Evolutionary conservation across 306 rosid genomes (phyloP).

Genomic region (Trifolium subterraneum): DNA sequence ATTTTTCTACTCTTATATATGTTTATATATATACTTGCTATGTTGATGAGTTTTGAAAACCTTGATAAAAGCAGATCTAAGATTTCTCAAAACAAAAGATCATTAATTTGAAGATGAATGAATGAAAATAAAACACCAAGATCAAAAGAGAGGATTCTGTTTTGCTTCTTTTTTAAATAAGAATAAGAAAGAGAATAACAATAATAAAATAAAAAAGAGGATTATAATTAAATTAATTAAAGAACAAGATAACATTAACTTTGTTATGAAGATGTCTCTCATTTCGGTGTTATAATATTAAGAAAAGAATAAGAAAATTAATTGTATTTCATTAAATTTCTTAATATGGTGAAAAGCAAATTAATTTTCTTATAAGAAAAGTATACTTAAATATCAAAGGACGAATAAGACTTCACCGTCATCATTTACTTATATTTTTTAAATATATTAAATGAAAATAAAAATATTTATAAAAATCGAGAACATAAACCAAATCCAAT

Average conservation of each 20-base stretch:
- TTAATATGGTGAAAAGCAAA: no score
- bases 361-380: no score
- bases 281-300: no score
- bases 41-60: constrained; percentile 10
- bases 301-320: no score
- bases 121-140: constrained; percentile 30
- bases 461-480: no score
- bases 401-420: no score
- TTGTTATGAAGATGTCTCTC: no score
- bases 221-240: not conserved
- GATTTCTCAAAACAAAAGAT: constrained; percentile 38
- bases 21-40: not conserved
- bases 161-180: constrained; percentile 43
- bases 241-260: not conserved
- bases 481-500: no score
- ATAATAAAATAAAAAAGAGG: not conserved
- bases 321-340: no score
- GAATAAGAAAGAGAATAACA: not conserved
- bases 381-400: no score
- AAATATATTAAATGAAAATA: no score
- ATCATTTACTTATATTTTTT: no score
- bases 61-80: constrained; percentile 47
- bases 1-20: constrained; percentile 18
- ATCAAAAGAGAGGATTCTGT: constrained; percentile 40
- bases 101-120: constrained; percentile 18